Evolutionary conservation across 805 yeast species (phyloP), one percentile per base, ranked within the genome.

Genomic region (Myxozyma melibiosi): DNA sequence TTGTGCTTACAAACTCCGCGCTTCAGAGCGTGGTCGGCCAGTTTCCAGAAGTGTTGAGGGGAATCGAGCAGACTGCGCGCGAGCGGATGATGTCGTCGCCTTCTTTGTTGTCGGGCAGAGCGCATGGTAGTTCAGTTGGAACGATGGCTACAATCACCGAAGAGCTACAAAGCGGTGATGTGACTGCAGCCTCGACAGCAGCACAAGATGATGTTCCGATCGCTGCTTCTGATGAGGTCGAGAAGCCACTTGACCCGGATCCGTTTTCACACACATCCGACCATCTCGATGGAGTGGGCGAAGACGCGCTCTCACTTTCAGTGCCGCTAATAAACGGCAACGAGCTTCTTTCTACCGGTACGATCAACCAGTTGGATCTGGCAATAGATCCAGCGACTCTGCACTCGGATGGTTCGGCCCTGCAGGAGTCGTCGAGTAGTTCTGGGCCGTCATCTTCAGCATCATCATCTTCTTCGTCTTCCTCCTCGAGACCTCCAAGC

Each of bases 1-100:
- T 86, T 48, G 82, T 84, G 13, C 78, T 86, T 11, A 78, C 82
- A 39, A 80, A 82, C n/a, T 77, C 78, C 30, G 78, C 78, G 20
- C 69, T 86, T 53, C 78, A 80, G 61, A 72, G 71, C n/a, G 69
- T 86, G 27, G 81, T 87, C 66, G 69, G 73, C 4, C 74, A 81
- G 58, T 85, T 82, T 66, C 89, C 90, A 0, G 70, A 74, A 27
- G 76, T 86, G 13, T 76, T 78, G 44, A 81, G 80, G 43, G 85
- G 83, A 46, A 84, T 86, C 78, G 76, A 77, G 61, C 74, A 71
- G 39, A 84, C 88, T 0, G 89, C 91, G 5, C 74, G 75, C 31
- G 79, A 76, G 64, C 76, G 90, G 58, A 71, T 70, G 42, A 51
- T 48, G 18, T 37, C 58, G 11, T 25, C 40, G 9, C 41, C 58